Evolutionary conservation across 1,139 yeast species (phyloP), one percentile per base, ranked within the genome.

Genomic region (Spathaspora jeffriesii): DNA sequence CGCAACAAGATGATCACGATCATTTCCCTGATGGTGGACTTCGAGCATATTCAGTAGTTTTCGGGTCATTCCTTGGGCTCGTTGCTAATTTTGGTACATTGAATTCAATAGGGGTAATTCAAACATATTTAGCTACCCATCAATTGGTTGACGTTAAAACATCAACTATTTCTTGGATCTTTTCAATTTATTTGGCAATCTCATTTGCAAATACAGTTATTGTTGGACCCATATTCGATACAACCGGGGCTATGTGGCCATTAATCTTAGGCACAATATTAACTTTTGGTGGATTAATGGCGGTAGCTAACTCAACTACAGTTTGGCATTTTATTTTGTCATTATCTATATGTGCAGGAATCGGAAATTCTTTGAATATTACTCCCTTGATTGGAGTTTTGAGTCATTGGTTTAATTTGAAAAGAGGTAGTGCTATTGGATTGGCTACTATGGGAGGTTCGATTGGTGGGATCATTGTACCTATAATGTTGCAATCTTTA

Each of bases 371-470:
- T 5, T 49, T 71, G 25, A 65, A 68, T 23, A 66, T 71, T 46
- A 63, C 71, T 10, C 76, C 76, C 2, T 52, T 70, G 41, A 57
- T 71, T 9, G 71, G 76, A 1, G 74, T 67, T 1, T 55, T 71
- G 10, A 67, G 71, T 47, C 76, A 71, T 50, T 71, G 76, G 76
- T 69, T 70, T 46, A 57, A 61, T 20, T 48, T 53, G 20, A 67
- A 64, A 46, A 53, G 75, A 47, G 77, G 75, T 2, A 52, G 61
- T 40, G 73, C 73, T 17, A 63, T 65, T 25, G 74, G 73, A 0
- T 47, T 68, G 22, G 75, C 75, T 13, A 70, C 76, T 3, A 56
- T 64, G 27, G 77, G 76, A 4, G 76, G 76, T 1, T 66, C 73
- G 3, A 59, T 70, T 4, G 77, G 77, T 10, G 75, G 76, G 2